These are phyloP conservation scores for Apophysomyces elegans DNA, from an alignment of 371 early-diverging fungal genomes.

Conservation along the genomic window DNA sequence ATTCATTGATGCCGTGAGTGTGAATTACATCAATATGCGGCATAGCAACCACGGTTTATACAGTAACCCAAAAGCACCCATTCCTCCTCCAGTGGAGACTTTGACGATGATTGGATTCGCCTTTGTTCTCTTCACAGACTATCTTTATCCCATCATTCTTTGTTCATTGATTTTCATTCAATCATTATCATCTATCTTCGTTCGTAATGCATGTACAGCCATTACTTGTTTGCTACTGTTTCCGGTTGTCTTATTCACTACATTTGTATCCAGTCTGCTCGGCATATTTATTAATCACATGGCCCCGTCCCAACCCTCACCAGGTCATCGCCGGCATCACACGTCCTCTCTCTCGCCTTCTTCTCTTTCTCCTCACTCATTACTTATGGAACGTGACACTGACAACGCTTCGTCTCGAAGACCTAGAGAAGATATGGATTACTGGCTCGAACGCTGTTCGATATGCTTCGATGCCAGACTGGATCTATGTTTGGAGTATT, in stretches of 20 bases:
- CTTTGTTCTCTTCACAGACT: not conserved
- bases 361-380: constrained; percentile 10
- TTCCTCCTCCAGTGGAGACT: not conserved
- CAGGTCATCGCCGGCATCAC: constrained; percentile 12
- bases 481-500: constrained; percentile 66
- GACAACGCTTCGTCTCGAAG: constrained; percentile 1
- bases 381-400: constrained; percentile 27
- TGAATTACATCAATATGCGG: not conserved
- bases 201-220: constrained; percentile 1
- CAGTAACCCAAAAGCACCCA: not conserved
- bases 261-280: constrained; percentile 19
- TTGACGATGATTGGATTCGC: not conserved
- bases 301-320: constrained; percentile 13
- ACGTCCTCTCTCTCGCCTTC: constrained; percentile 4
- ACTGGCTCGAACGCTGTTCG: constrained; percentile 66
- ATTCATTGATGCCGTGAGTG: constrained; percentile 3
- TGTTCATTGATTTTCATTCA: not conserved
- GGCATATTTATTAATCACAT: constrained; percentile 23
- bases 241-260: constrained; percentile 21
- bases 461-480: constrained; percentile 71
- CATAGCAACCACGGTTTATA: not conserved
- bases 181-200: not conserved
- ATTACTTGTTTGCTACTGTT: constrained; percentile 19
- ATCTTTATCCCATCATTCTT: not conserved
- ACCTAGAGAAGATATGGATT: constrained; percentile 50